These are phyloP conservation scores for Talaromyces ruber DNA, from an alignment of 495 filamentous ascomycete species.

Conservation along the genomic window DNA sequence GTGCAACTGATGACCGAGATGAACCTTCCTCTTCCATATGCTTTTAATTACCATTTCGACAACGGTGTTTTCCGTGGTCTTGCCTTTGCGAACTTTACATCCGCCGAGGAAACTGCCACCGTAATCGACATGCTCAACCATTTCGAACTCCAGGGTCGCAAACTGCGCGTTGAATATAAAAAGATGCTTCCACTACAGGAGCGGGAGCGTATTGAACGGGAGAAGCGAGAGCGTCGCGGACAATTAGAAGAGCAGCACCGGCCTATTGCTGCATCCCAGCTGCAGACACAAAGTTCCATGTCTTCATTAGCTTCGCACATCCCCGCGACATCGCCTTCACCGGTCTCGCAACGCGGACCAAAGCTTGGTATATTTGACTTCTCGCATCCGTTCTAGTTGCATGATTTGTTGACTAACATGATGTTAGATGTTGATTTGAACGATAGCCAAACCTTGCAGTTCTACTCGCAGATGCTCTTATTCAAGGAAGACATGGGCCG, in stretches of 20 bases:
- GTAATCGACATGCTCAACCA: conserved; percentile 92
- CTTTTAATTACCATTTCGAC: conserved; percentile 99
- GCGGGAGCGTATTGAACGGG: conserved; percentile 89
- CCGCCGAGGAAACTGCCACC: conserved; percentile 78
- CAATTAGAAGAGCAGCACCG: conserved; percentile 96
- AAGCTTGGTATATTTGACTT: conserved; percentile 46
- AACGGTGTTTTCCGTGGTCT: conserved; percentile 94
- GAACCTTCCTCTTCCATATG: conserved; percentile 86
- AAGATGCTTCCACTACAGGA: conserved; percentile 97
- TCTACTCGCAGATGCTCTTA: conserved; percentile 79
- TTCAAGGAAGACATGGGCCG: conserved; percentile 74
- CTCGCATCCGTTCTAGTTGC: neutral
- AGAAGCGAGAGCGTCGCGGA: conserved; percentile 93
- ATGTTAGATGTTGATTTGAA: conserved; percentile 75
- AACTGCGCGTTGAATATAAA: conserved; percentile 95
- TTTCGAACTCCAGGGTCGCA: conserved; percentile 88
- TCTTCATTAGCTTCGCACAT: conserved; percentile 69
- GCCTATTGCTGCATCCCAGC: conserved; percentile 50
- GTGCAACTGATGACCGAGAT: conserved; percentile 87
- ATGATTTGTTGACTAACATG: conserved; percentile 17
- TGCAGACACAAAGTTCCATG: conserved; percentile 79
- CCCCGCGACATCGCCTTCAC: conserved; percentile 64
- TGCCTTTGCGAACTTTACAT: conserved; percentile 98
- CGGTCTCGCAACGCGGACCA: conserved; percentile 50
- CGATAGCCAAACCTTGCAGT: conserved; percentile 76